Conservation (phyloP, 805 yeast genomes). For the Spathaspora sp. region DNA sequence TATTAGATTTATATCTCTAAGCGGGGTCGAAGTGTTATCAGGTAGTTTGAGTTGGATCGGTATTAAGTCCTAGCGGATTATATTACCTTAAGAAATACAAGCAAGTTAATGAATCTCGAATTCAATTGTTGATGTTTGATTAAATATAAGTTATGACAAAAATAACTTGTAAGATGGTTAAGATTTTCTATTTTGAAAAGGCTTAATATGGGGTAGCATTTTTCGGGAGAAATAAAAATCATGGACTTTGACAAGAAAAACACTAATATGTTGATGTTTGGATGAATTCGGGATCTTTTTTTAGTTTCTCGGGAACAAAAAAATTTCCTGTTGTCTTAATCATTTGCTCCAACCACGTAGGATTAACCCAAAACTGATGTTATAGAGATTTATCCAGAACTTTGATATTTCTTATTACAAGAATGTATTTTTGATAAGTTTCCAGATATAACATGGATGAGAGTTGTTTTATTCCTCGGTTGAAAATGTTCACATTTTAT, state of each 20-base stretch:
- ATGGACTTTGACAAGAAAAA: background rate
- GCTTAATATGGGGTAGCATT: background rate
- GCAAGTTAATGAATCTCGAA: background rate
- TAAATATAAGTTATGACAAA: no score
- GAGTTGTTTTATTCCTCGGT: no score
- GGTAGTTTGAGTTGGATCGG: no score
- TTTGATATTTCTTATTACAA: no score
- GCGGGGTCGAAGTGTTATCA: no score
- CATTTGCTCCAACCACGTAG: background rate
- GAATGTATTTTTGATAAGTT: no score
- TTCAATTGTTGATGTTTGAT: background rate
- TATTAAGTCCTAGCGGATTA: background rate
- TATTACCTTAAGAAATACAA: no score
- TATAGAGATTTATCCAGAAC: no score
- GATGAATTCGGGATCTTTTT: background rate
- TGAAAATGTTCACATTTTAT: no score
- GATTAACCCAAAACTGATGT: background rate
- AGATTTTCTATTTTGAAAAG: background rate
- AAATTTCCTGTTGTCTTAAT: background rate
- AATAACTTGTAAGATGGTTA: background rate
- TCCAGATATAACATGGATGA: no score
- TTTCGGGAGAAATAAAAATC: background rate
- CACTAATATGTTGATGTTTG: background rate
- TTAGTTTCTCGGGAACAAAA: background rate
- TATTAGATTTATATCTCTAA: no score